A percentile compares a stretch with the other conserved stretches of the same genome.
These are phyloP conservation scores for Heimioporus sp. DNA, from an alignment of 768 basidiomycete genomes.

Conservation along the genomic window DNA sequence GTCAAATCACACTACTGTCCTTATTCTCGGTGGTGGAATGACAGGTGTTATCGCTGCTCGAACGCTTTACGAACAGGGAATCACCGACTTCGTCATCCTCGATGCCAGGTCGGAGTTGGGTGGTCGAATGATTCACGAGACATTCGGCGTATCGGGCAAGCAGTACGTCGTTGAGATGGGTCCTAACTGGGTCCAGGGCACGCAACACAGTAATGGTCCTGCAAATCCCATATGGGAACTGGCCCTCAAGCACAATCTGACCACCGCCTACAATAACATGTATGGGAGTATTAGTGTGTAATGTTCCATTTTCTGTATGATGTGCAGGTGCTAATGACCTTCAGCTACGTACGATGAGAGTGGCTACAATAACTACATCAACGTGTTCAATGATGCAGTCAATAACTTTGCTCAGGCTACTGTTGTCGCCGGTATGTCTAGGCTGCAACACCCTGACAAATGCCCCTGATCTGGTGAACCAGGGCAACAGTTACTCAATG, in stretches of 20 bases:
- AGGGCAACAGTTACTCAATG: slow-evolving; percentile 15
- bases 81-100: slow-evolving; percentile 56
- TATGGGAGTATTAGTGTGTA: slow-evolving; percentile 43
- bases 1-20: slow-evolving; percentile 35
- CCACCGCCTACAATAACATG: slow-evolving; percentile 44
- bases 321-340: background rate
- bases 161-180: slow-evolving; percentile 52
- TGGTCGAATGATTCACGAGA: slow-evolving; percentile 52
- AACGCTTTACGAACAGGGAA: slow-evolving; percentile 50
- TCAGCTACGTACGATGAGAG: slow-evolving; percentile 53
- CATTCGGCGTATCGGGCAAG: slow-evolving; percentile 40
- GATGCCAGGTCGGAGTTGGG: slow-evolving; percentile 59
- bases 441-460: slow-evolving; percentile 40
- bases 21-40: slow-evolving; percentile 67
- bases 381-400: slow-evolving; percentile 41
- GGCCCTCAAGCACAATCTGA: slow-evolving; percentile 50
- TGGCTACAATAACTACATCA: slow-evolving; percentile 48
- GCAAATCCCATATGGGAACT: slow-evolving; percentile 59
- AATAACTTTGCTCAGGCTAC: slow-evolving; percentile 41
- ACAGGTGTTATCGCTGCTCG: slow-evolving; percentile 65
- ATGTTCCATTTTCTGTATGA: background rate
- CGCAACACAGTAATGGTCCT: slow-evolving; percentile 45
- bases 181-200: slow-evolving; percentile 60
- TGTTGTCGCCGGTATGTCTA: slow-evolving; percentile 41
- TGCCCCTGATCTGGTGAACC: slow-evolving; percentile 22